Conservation (phyloP, 306 rosid species). For the Prunus mongolica region DNA sequence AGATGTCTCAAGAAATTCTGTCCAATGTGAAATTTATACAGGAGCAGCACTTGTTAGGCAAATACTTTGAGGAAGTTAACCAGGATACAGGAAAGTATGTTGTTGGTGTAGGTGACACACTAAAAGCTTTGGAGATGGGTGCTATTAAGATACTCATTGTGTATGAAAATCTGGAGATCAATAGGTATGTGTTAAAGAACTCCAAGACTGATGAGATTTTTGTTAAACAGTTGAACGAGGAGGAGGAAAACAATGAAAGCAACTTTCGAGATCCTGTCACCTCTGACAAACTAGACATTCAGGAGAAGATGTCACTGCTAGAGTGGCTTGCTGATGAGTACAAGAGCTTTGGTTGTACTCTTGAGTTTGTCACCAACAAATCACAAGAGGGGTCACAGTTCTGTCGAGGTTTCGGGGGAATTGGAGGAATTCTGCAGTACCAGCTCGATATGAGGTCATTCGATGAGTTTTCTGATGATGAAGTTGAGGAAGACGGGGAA, state of each 20-base stretch:
- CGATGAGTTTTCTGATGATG: constrained; percentile 27
- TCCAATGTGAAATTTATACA: constrained; percentile 57
- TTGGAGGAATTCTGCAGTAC: constrained; percentile 51
- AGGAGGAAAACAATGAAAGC: constrained; percentile 35
- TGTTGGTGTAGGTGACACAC: constrained; percentile 50
- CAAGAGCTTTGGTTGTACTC: constrained; percentile 39
- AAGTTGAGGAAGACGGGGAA: neutral
- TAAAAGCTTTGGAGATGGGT: constrained; percentile 59
- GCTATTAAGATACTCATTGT: constrained; percentile 54
- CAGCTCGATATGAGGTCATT: constrained; percentile 50
- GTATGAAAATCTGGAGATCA: constrained; percentile 49
- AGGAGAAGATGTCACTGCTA: constrained; percentile 34
- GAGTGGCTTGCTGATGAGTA: constrained; percentile 57
- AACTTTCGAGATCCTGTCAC: constrained; percentile 36
- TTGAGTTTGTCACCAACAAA: constrained; percentile 58
- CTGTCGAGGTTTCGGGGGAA: constrained; percentile 53
- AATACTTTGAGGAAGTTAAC: constrained; percentile 53
- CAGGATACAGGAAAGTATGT: constrained; percentile 57
- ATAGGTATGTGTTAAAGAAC: constrained; percentile 42
- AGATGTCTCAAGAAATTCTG: constrained; percentile 40
- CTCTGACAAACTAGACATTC: constrained; percentile 40
- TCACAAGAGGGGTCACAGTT: constrained; percentile 55
- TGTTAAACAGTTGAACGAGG: constrained; percentile 49
- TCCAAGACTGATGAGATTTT: constrained; percentile 35
- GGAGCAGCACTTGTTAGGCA: constrained; percentile 51